Evolutionary conservation across 1,139 yeast species (phyloP), one percentile per base, ranked within the genome.

Genomic region (Ogataea hybrid): DNA sequence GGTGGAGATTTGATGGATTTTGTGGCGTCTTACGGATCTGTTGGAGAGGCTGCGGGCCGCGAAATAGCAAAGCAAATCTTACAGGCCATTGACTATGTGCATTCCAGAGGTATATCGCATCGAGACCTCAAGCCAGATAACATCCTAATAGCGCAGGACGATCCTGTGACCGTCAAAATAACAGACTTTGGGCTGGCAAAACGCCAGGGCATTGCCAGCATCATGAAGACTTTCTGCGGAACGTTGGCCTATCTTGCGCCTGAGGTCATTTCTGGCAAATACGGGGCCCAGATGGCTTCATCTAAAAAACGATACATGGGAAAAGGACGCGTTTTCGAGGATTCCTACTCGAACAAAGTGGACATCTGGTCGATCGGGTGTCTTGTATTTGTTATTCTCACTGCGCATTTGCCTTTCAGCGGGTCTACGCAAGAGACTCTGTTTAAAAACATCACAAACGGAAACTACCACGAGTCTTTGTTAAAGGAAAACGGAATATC

Each of bases 1-100:
- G 97, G 97, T 8, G 98, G 98, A n/a, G 98, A 92, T 62, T 68
- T 92, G 46, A 92, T 92, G 98, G 97, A 81, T 65, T 89, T 87
- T 65, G 95, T 90, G 2, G 92, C 95, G 0, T 87, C 90, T 2
- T 84, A 86, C 62, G 97, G 97, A 1, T 79, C 94, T 4, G 85
- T 90, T 28, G 89, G 94, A 15, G 98, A 90, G 62, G 89, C 81
- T 40, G 95, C 95, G 2, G 84, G 92, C 5, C 81, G 84, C 51
- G 96, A 86, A 43, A 86, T 92, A 16, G 75, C 95, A 1, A 77
- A 78, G 50, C 98, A 92, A 62, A 81, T 92, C 3, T 65, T 92
- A 31, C 79, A 81, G 46, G 97, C 96, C 0, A 83, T 92, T 4
- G 75, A 79, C 33, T 90, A 92, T 56, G 95, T 92, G 32, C 98